Evolutionary conservation across 2,329 filamentous ascomycete species (phyloP).

Genomic region (Metarhizium humberi): DNA sequence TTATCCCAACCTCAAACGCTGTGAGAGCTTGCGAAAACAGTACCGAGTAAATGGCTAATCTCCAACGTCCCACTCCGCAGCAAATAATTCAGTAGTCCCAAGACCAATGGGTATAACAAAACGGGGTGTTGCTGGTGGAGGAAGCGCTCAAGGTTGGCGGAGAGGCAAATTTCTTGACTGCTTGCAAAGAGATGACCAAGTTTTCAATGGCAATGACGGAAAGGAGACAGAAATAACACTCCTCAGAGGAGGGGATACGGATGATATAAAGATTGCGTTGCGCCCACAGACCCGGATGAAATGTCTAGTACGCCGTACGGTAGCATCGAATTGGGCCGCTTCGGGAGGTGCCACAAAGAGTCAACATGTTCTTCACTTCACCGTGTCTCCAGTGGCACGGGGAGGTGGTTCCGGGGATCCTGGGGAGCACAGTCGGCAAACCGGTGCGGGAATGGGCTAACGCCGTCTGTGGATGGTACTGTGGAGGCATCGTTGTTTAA

Average conservation of each 20-base stretch:
- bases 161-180: no score
- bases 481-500: neutral
- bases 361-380: no score
- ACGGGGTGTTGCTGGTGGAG: no score
- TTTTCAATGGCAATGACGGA: neutral
- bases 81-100: no score
- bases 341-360: neutral
- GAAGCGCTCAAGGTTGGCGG: no score
- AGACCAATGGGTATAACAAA: no score
- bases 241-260: neutral
- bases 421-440: neutral
- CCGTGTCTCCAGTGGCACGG: no score
- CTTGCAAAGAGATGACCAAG: neutral
- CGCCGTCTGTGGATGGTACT: neutral
- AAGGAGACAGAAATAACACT: neutral
- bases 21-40: no score
- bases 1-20: neutral
- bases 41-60: no score
- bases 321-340: neutral
- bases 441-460: neutral
- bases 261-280: neutral
- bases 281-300: neutral
- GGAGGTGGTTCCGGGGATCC: neutral
- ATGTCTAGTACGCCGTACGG: neutral
- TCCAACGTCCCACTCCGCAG: no score